Evolutionary conservation across 768 basidiomycete genomes (phyloP).

Genomic region (Suillus discolor): DNA sequence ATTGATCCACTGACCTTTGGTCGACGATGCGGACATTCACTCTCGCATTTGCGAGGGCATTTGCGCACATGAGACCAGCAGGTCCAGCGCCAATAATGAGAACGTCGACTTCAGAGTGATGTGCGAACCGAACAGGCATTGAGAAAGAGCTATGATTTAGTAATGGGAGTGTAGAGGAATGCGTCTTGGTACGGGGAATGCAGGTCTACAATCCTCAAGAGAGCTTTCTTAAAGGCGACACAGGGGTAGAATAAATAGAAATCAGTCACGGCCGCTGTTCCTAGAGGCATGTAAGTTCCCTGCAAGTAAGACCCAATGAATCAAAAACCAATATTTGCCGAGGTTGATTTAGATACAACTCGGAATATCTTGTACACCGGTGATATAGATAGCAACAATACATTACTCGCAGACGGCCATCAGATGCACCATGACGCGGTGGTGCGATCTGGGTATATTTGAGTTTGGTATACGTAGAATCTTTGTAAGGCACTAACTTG

Average conservation of each 20-base stretch:
- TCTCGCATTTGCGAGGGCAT: constrained; percentile 38
- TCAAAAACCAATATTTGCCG: too few relatives aligned
- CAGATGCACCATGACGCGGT: too few relatives aligned
- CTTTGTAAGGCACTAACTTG: too few relatives aligned
- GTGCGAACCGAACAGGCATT: constrained; percentile 7
- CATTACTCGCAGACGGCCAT: too few relatives aligned
- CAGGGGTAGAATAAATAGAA: not conserved
- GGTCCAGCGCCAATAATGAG: constrained; percentile 48
- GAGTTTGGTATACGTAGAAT: too few relatives aligned
- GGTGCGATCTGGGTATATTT: too few relatives aligned
- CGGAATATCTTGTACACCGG: too few relatives aligned
- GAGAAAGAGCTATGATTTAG: not conserved
- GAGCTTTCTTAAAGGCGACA: not conserved
- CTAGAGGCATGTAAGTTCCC: not conserved
- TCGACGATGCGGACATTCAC: constrained; percentile 45
- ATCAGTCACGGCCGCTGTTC: not conserved
- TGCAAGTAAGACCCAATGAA: too few relatives aligned
- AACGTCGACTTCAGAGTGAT: constrained; percentile 39
- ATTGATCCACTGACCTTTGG: constrained; percentile 31
- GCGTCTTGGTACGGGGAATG: constrained; percentile 6
- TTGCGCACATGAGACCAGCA: constrained; percentile 45
- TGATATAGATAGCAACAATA: too few relatives aligned
- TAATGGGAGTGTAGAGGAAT: not conserved
- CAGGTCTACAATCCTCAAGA: not conserved
- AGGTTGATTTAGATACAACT: too few relatives aligned